Percentiles rank a stretch among this genome's conserved stretches.
Evolutionary conservation across 176 grass and related monocot genomes (phyloP).

Genomic region (Carex cristatella): DNA sequence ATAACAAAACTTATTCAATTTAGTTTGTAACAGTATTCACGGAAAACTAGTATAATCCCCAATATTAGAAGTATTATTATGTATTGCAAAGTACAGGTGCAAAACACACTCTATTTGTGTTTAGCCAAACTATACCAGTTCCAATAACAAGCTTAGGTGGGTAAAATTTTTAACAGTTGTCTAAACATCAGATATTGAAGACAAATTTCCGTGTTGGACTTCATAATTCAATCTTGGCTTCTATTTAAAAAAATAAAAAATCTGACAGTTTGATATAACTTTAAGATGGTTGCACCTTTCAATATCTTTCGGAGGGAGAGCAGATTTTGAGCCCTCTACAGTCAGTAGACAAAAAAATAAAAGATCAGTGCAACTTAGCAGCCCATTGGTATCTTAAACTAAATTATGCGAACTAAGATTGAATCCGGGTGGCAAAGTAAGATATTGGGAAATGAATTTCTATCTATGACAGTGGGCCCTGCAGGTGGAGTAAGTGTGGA

Average conservation of each 20-base stretch:
- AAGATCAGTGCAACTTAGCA: background rate
- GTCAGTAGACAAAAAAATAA: slow-evolving; percentile 26
- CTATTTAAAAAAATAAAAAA: background rate
- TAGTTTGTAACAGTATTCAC: background rate
- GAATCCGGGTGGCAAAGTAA: too few species aligned
- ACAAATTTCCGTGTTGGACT: background rate
- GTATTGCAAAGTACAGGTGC: background rate
- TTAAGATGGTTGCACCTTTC: slow-evolving; percentile 57
- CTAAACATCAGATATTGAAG: background rate
- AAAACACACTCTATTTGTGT: background rate
- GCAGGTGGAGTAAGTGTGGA: too few species aligned
- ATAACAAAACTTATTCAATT: background rate
- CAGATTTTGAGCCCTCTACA: slow-evolving; percentile 76
- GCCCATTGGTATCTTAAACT: background rate
- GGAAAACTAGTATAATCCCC: background rate
- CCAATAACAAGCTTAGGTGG: background rate
- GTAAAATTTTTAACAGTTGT: background rate
- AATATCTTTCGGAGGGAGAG: slow-evolving; percentile 67
- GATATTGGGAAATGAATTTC: too few species aligned
- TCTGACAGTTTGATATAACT: background rate
- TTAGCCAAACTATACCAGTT: background rate
- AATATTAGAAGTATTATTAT: background rate
- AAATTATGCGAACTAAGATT: background rate
- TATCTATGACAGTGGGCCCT: too few species aligned
- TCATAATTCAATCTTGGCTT: background rate